These are phyloP conservation scores for Ceratocystiopsis minuta DNA, from an alignment of 2,329 filamentous ascomycete species.

Conservation along the genomic window DNA sequence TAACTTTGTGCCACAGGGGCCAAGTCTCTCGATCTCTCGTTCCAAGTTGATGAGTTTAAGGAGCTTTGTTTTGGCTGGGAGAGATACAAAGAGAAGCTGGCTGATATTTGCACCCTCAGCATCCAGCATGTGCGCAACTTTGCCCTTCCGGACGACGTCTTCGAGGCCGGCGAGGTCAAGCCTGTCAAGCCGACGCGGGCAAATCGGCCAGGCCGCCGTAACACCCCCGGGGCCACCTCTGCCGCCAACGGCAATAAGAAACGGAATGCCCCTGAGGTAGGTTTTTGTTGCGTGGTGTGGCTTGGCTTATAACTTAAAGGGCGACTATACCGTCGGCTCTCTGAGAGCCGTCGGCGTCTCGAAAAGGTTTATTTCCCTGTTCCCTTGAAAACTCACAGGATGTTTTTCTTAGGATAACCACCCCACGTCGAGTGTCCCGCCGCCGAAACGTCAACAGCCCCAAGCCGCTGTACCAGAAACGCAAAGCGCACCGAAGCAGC, in stretches of 20 bases:
- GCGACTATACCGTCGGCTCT: too few relatives aligned
- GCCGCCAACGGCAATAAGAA: slow-evolving; percentile 27
- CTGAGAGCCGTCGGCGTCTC: too few relatives aligned
- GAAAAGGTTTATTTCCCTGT: too few relatives aligned
- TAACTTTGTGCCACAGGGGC: slow-evolving; percentile 26
- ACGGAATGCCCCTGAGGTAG: slow-evolving; percentile 29
- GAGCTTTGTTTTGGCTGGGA: slow-evolving; percentile 59
- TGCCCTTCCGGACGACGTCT: slow-evolving; percentile 78
- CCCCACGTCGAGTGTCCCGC: slow-evolving; percentile 7
- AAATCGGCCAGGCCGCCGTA: slow-evolving; percentile 15
- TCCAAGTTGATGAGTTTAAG: slow-evolving; percentile 75
- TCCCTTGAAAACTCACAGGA: neutral
- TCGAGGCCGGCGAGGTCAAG: slow-evolving; percentile 58
- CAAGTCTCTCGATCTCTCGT: slow-evolving; percentile 60
- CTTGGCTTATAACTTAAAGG: too few relatives aligned
- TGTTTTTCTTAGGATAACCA: neutral
- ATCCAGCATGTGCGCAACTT: slow-evolving; percentile 75
- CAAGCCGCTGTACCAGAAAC: slow-evolving; percentile 8
- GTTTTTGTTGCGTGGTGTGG: neutral
- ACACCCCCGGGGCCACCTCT: slow-evolving; percentile 17
- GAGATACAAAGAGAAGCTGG: slow-evolving; percentile 56
- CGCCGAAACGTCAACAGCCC: slow-evolving; percentile 17
- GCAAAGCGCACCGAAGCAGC: slow-evolving; percentile 5
- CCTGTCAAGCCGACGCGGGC: slow-evolving; percentile 40
- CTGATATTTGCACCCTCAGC: slow-evolving; percentile 41